These are phyloP conservation scores for Furcasterigmium sp. DNA, from an alignment of 2,329 filamentous ascomycete genomes.

Conservation along the genomic window DNA sequence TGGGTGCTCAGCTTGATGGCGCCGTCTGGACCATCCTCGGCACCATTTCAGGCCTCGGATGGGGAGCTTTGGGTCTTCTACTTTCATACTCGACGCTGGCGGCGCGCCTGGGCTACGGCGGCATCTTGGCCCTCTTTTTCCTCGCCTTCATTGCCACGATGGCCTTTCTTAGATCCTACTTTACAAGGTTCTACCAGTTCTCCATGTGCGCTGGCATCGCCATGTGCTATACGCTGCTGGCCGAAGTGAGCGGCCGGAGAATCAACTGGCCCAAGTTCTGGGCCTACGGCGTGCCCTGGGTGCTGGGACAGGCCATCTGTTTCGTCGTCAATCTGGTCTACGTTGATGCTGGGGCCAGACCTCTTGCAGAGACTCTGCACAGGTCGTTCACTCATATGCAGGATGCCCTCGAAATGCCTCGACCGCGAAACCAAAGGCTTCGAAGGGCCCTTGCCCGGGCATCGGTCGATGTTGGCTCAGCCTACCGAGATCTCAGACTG, in stretches of 20 bases:
- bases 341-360: conserved; percentile 51
- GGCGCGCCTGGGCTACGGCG: conserved; percentile 44
- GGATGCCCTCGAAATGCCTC: conserved; percentile 26
- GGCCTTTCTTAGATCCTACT: conserved; percentile 49
- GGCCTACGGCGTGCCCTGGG: conserved; percentile 50
- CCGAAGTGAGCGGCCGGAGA: conserved; percentile 34
- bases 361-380: conserved; percentile 42
- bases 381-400: conserved; percentile 41
- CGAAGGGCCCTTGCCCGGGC: conserved; percentile 41
- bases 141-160: conserved; percentile 45
- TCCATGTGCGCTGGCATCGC: conserved; percentile 51
- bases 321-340: conserved; percentile 43
- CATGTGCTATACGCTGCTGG: conserved; percentile 47
- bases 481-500: conserved; percentile 49
- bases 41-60: conserved; percentile 46
- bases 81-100: conserved; percentile 43
- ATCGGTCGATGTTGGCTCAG: conserved; percentile 51
- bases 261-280: conserved; percentile 46
- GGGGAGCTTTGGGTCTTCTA: conserved; percentile 49
- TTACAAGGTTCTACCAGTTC: conserved; percentile 50
- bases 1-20: conserved; percentile 55
- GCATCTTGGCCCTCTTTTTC: conserved; percentile 49
- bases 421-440: conserved; percentile 20
- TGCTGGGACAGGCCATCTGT: conserved; percentile 48
- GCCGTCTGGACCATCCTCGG: conserved; percentile 47